A percentile compares a stretch with the other conserved stretches of the same genome.
Conservation (phyloP, 2,329 filamentous ascomycete species). For the Colletotrichum eleusines region DNA sequence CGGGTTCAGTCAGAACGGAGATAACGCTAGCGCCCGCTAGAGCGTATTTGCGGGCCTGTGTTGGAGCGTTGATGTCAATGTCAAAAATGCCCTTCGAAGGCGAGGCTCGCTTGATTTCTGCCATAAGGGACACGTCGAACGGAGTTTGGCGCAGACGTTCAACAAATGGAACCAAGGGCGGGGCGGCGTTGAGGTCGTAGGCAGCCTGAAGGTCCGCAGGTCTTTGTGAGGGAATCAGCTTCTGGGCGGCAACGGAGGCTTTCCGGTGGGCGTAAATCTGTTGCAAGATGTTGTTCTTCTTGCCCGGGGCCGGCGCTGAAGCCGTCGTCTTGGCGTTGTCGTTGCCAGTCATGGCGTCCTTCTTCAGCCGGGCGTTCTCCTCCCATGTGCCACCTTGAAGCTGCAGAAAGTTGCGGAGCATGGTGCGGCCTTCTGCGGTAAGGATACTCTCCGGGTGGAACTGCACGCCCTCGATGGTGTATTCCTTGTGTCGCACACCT, state of each 20-base stretch:
- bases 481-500: constrained; percentile 94
- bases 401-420: constrained; percentile 92
- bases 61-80: constrained; percentile 85
- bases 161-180: constrained; percentile 84
- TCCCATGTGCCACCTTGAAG: constrained; percentile 94
- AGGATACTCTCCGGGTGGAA: constrained; percentile 98
- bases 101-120: constrained; percentile 96
- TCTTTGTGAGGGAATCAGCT: constrained; percentile 85
- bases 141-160: constrained; percentile 83
- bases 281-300: constrained; percentile 88
- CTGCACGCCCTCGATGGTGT: constrained; percentile 93
- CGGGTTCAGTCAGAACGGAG: constrained; percentile 96
- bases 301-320: constrained; percentile 53
- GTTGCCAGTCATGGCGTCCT: constrained; percentile 50
- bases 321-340: constrained; percentile 45
- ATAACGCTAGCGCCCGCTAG: constrained; percentile 96
- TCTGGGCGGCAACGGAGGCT: constrained; percentile 82
- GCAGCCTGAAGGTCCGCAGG: constrained; percentile 86
- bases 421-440: constrained; percentile 86
- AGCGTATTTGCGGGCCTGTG: constrained; percentile 92
- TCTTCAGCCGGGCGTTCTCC: constrained; percentile 75
- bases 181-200: constrained; percentile 86
- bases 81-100: constrained; percentile 97
- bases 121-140: constrained; percentile 92
- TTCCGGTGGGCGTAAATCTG: constrained; percentile 89